Conservation (phyloP, 805 yeast genomes). For the Pichia cabralensis region DNA sequence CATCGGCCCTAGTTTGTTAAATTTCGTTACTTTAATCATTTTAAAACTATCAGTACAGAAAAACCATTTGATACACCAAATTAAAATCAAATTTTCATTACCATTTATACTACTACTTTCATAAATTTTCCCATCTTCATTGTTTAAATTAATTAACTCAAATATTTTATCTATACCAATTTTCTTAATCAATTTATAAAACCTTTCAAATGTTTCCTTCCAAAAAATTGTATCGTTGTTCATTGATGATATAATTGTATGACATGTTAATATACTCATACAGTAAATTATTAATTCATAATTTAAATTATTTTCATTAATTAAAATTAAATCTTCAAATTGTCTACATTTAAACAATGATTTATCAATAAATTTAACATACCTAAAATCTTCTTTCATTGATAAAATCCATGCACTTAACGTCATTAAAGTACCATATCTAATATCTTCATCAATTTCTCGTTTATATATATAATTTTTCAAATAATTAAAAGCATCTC, state of each 20-base stretch:
- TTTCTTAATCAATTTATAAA: conserved; percentile 8
- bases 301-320: no score
- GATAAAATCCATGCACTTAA: conserved; percentile 12
- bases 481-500: no score
- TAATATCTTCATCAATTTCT: no score
- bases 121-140: no score
- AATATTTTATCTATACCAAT: conserved; percentile 11
- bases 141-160: conserved; percentile 4
- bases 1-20: conserved; percentile 14
- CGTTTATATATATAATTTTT: no score
- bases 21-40: conserved; percentile 14
- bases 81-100: conserved; percentile 6
- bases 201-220: conserved; percentile 14
- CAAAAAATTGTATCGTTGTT: conserved; percentile 14
- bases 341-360: conserved; percentile 6
- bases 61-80: conserved; percentile 15
- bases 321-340: no score
- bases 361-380: conserved; percentile 5
- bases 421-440: conserved; percentile 9
- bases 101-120: no score
- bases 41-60: conserved; percentile 19
- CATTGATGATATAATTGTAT: conserved; percentile 13
- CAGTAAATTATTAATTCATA: no score
- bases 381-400: conserved; percentile 3
- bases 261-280: conserved; percentile 15